phyloP scores from a whole-genome alignment of 176 grass and related monocot genomes.

The sorghum (Sorghum bicolor) region Sorghum_bicolor_NCBIv3 NC_012872.2:68969501-68970000 shows the following conservation, averaged over 20 bases:
- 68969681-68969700: conserved; percentile 53
- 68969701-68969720: conserved; percentile 50
- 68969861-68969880: conserved; percentile 83
- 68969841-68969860: conserved; percentile 97
- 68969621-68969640: conserved; percentile 44
- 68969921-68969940: conserved; percentile 88
- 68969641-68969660: conserved; percentile 50
- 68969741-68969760: conserved; percentile 33
- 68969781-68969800: conserved; percentile 56
- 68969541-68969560: conserved; percentile 95
- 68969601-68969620: conserved; percentile 84
- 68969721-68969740: conserved; percentile 43
- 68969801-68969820: conserved; percentile 66
- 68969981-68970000: conserved; percentile 70
- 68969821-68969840: conserved; percentile 97
- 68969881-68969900: conserved; percentile 96
- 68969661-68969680: conserved; percentile 39
- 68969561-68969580: conserved; percentile 93
- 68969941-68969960: conserved; percentile 73
- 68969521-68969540: conserved; percentile 89
- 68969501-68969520: conserved; percentile 89
- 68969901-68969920: conserved; percentile 88
- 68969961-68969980: conserved; percentile 68
- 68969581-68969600: conserved; percentile 94
- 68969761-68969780: conserved; percentile 46